Evolutionary conservation across 768 basidiomycete species (phyloP).

Genomic region (Hygrocybe punicea): DNA sequence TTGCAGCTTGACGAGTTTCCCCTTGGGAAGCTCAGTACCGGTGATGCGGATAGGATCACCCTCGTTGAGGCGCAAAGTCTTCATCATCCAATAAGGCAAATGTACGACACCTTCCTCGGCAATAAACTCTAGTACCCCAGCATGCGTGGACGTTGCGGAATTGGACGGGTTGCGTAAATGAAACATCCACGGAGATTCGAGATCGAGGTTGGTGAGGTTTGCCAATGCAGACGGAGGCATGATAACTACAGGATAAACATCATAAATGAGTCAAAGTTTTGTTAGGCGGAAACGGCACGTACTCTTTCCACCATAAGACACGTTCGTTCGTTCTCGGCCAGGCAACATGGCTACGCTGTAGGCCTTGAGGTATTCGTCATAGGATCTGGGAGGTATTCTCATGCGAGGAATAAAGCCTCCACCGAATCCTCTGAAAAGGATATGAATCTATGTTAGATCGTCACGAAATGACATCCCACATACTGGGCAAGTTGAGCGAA

Average conservation of each 20-base stretch:
- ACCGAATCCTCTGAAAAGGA: conserved; percentile 48
- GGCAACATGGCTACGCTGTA: conserved; percentile 95
- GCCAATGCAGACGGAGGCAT: conserved; percentile 97
- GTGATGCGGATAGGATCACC: conserved; percentile 94
- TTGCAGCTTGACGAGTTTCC: conserved; percentile 95
- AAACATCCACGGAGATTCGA: conserved; percentile 95
- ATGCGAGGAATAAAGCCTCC: conserved; percentile 46
- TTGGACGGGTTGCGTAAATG: conserved; percentile 89
- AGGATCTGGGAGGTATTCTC: conserved; percentile 66
- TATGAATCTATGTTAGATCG: neutral
- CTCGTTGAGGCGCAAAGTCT: conserved; percentile 85
- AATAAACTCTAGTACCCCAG: conserved; percentile 98
- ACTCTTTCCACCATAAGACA: conserved; percentile 98
- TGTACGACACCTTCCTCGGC: conserved; percentile 95
- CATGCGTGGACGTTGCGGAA: conserved; percentile 82
- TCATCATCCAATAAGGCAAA: conserved; percentile 99
- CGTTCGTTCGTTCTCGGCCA: conserved; percentile 78
- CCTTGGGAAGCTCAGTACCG: conserved; percentile 83
- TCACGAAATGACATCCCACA: conserved; percentile 12
- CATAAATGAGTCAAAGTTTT: neutral
- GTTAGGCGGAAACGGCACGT: conserved; percentile 23
- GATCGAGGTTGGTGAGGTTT: conserved; percentile 78
- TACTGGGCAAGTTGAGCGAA: conserved; percentile 68
- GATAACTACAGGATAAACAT: conserved; percentile 59
- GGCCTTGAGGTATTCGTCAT: conserved; percentile 90